Base-by-base conservation (phyloP, 352 stramenopile species). In the Phytophthora europaea region DNA sequence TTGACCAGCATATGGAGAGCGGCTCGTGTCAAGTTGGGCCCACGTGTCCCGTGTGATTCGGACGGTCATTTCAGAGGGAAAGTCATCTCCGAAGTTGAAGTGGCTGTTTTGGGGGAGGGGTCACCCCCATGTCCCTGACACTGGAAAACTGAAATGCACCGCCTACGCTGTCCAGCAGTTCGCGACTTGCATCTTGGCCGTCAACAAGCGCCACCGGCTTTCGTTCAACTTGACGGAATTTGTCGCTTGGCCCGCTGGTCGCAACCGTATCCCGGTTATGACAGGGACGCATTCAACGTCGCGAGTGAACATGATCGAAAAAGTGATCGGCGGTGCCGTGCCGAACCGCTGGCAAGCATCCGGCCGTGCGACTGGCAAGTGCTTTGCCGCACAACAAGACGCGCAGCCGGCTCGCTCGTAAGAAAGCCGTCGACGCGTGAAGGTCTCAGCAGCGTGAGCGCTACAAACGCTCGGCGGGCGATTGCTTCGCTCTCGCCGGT, bases 231-330 rank as follows among this genome's bases (percentile, higher is more conserved):
- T 48, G 67, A 65, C 55, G 60, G 36, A 62, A 50, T 52, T 55
- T 26, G 47, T 15, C n/a, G 6, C 18, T 47, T 28, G 57, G 28
- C 31, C 54, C 43, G 62, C 55, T 53, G 50, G 43, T 54, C 62
- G 20, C 52, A 73, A 71, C 65, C 58, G 64, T 73, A 77, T 73
- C 52, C 43, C 50, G 56, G 38, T 57, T 55, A 73, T 73, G 61
- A 61, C 51, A 57, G 55, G 53, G 18, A 50, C 43, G 36, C 52
- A 20, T 23, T 61, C 52, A 33, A 52, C 43, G 33, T 33, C 15
- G 40, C 69, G 51, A 76, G 47, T 63, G 58, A 68, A 64, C 63
- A 67, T 63, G 62, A 45, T 33, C 6, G 43, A 51, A 22, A 22
- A 51, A 9, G 43, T 51, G 43, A 51, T 51, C 43, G 43, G 43